Evolutionary conservation across 768 basidiomycete genomes (phyloP), one percentile per base, ranked within the genome.

Genomic region (Rhodocollybia butyracea): DNA sequence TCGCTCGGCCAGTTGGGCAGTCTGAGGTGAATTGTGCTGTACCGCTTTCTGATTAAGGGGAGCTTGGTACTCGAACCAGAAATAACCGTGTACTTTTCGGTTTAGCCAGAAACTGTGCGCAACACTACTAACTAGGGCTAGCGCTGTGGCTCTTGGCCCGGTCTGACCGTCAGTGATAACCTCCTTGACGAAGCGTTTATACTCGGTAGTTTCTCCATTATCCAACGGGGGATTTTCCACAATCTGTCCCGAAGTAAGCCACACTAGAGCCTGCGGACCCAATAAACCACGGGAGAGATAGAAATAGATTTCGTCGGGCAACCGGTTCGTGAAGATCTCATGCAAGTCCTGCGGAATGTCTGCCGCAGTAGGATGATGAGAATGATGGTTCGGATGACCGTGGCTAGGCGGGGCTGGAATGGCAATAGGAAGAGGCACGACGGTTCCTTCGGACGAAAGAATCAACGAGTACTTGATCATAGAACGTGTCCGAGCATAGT

Each of bases 281-380:
- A 98, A 68, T 13, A 98, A 80, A 5, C 97, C 96, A 17, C 94
- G 87, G 36, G 94, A 97, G 60, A 98, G 82, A 69, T 98, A 97
- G 70, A 88, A 98, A 74, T 95, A 98, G 56, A 98, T 80, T 68
- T 98, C 94, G 68, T 98, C 97, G 1, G 96, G 96, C 24, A 99
- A 79, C 42, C 94, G 88, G 70, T 91, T 76, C 10, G 94, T 95
- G 74, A 98, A 98, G 58, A 98, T 90, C 51, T 97, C 94, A 66
- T 96, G 91, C 36, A 99, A 74, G 70, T 98, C 96, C 46, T 73
- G 69, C 2, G 97, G 97, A 55, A 98, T 86, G 65, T 98, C 97
- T 26, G 87, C 85, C 0, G 89, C 83, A 0, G 91, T 92, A 39
- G 88, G 83, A 57, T 88, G 84, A 61, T 85, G 83, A 19, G 75